Percentiles rank a stretch among this genome's conserved stretches.
phyloP scores from a whole-genome alignment of 1,284 basidiomycete species.

The Xerocomus nothofagi region DNA sequence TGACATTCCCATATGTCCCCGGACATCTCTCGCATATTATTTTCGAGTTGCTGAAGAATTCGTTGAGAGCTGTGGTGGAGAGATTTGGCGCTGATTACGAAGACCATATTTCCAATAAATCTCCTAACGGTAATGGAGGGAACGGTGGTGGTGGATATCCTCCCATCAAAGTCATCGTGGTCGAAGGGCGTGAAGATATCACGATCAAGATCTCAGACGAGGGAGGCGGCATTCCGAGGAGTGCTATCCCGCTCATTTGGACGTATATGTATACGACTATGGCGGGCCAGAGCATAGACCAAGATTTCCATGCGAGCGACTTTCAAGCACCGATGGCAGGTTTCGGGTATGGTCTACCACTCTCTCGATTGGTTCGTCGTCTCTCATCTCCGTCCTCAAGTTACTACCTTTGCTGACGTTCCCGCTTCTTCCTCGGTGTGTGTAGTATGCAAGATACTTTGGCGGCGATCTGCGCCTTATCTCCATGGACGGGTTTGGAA shows the following conservation, averaged over 20 bases:
- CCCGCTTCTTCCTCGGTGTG: constrained; percentile 5
- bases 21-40: constrained; percentile 95
- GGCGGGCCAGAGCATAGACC: constrained; percentile 84
- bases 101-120: constrained; percentile 37
- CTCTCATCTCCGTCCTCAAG: constrained; percentile 9
- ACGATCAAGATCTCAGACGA: constrained; percentile 98
- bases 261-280: constrained; percentile 99
- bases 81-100: constrained; percentile 85
- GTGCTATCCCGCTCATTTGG: constrained; percentile 95
- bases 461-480: constrained; percentile 96
- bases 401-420: constrained; percentile 11
- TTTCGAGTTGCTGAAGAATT: constrained; percentile 99
- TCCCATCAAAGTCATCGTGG: constrained; percentile 95
- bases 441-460: constrained; percentile 91
- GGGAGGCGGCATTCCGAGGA: constrained; percentile 93
- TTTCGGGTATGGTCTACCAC: constrained; percentile 91
- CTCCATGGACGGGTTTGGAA: constrained; percentile 96
- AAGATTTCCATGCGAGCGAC: constrained; percentile 85
- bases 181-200: constrained; percentile 94
- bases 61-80: constrained; percentile 95
- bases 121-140: constrained; percentile 4
- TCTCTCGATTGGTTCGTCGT: constrained; percentile 76
- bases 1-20: constrained; percentile 95
- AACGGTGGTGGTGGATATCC: constrained; percentile 53
- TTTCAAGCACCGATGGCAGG: constrained; percentile 99